Percentiles rank a stretch among this genome's conserved stretches.
These are phyloP conservation scores for Monosporozyma solicola DNA, from an alignment of 805 yeast species.

Conservation along the genomic window DNA sequence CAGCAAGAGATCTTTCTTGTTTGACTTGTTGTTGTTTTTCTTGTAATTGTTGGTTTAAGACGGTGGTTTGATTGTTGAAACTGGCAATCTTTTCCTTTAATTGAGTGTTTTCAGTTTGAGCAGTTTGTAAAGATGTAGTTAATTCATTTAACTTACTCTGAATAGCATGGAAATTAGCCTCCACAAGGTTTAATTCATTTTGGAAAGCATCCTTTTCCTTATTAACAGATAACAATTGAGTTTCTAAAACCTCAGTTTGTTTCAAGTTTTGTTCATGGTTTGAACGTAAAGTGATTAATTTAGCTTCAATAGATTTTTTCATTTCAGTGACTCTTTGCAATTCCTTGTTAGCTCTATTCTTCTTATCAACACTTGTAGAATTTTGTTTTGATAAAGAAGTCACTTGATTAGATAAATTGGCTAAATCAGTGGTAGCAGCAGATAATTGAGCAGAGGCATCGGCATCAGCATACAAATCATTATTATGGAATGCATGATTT, in stretches of 20 bases:
- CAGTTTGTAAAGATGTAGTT: slow-evolving; percentile 50
- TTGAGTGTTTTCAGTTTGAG: slow-evolving; percentile 57
- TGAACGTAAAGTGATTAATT: slow-evolving; percentile 54
- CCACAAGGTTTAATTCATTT: slow-evolving; percentile 65
- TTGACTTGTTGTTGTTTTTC: slow-evolving; percentile 44
- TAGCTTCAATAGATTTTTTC: slow-evolving; percentile 65
- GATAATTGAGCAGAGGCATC: slow-evolving; percentile 62
- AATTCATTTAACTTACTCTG: slow-evolving; percentile 55
- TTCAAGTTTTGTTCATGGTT: slow-evolving; percentile 72
- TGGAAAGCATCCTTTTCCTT: slow-evolving; percentile 61
- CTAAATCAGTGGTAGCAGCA: slow-evolving; percentile 75
- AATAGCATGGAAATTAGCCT: slow-evolving; percentile 66
- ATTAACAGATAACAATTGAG: slow-evolving; percentile 46
- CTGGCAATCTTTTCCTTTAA: slow-evolving; percentile 61
- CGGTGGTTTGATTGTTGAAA: slow-evolving; percentile 57
- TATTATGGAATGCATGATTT: slow-evolving; percentile 25
- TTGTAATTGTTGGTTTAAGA: slow-evolving; percentile 48
- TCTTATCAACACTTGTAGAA: slow-evolving; percentile 56
- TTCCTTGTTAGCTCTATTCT: slow-evolving; percentile 68
- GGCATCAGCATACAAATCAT: slow-evolving; percentile 48
- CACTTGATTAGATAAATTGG: slow-evolving; percentile 78
- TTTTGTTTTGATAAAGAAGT: slow-evolving; percentile 72
- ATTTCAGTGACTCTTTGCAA: slow-evolving; percentile 54
- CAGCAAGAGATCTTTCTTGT: slow-evolving; percentile 52
- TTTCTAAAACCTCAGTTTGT: slow-evolving; percentile 66